Percentiles rank a stretch among this genome's conserved stretches.
These are phyloP conservation scores for Clavaria fumosa DNA, from an alignment of 768 basidiomycete species.

Conservation along the genomic window DNA sequence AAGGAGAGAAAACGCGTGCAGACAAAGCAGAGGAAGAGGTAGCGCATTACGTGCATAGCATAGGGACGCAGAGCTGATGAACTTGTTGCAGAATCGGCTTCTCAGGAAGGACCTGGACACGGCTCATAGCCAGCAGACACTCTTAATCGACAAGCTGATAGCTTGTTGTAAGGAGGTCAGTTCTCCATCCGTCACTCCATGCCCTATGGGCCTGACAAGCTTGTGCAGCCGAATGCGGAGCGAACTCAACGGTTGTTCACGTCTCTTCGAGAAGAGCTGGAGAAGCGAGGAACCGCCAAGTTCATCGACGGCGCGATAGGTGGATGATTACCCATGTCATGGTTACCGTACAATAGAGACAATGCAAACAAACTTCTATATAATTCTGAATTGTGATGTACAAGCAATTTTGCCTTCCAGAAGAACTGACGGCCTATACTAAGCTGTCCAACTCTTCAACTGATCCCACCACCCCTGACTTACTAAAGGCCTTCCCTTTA, in stretches of 20 bases:
- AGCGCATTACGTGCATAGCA: constrained; percentile 12
- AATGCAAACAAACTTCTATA: too few species aligned
- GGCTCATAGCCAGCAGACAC: constrained; percentile 61
- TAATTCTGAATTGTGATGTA: too few species aligned
- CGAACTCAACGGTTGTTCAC: constrained; percentile 69
- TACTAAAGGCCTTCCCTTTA: constrained; percentile 64
- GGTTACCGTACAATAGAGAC: too few species aligned
- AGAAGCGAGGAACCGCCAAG: constrained; percentile 39
- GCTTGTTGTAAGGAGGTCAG: constrained; percentile 80
- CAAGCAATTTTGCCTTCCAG: too few species aligned
- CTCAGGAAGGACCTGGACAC: constrained; percentile 67
- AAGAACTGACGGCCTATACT: constrained; percentile 24
- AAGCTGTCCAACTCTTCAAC: constrained; percentile 62
- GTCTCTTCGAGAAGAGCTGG: constrained; percentile 70
- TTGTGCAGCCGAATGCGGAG: constrained; percentile 62
- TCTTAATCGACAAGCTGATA: constrained; percentile 72
- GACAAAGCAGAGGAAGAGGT: constrained; percentile 68
- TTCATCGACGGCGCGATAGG: constrained; percentile 28
- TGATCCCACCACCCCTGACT: constrained; percentile 51
- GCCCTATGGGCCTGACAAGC: constrained; percentile 10
- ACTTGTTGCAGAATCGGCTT: constrained; percentile 36
- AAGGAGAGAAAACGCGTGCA: constrained; percentile 53
- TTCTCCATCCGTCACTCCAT: neutral
- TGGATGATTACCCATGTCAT: too few species aligned
- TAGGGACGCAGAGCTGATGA: constrained; percentile 5